phyloP scores from a whole-genome alignment of 306 rosid genomes.

The Lablab purpureus region DNA sequence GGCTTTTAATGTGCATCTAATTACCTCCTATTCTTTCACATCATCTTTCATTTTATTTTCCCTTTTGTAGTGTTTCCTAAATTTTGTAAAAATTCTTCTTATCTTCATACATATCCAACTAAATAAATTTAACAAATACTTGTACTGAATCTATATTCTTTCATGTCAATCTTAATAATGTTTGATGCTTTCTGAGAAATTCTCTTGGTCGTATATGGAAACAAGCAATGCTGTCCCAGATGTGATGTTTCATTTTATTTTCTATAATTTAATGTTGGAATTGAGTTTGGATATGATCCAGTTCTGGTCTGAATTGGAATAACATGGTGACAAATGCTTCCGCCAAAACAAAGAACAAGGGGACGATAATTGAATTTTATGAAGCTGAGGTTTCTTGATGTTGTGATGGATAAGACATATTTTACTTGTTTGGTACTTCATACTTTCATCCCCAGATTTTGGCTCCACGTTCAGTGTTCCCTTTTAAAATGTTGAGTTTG shows the following conservation, averaged over 20 bases:
- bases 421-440: conserved; percentile 9
- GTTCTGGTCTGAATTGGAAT: neutral
- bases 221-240: neutral
- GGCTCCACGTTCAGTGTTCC: conserved; percentile 7
- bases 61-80: neutral
- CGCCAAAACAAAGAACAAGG: conserved; percentile 11
- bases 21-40: conserved; percentile 11
- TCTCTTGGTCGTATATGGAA: conserved; percentile 8
- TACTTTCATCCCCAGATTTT: neutral
- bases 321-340: neutral
- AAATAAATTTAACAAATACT: no score
- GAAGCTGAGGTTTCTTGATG: neutral
- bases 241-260: conserved; percentile 4
- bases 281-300: conserved; percentile 9
- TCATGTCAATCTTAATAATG: neutral
- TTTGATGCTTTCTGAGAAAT: neutral
- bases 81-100: neutral
- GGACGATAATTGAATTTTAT: neutral
- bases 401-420: neutral
- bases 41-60: neutral
- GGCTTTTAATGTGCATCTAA: conserved; percentile 13
- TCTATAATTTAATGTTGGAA: neutral
- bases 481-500: neutral
- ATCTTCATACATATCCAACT: neutral
- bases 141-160: neutral